Conservation (phyloP, 2,329 filamentous ascomycete genomes). For the Leptosphaerulina australis region DNA sequence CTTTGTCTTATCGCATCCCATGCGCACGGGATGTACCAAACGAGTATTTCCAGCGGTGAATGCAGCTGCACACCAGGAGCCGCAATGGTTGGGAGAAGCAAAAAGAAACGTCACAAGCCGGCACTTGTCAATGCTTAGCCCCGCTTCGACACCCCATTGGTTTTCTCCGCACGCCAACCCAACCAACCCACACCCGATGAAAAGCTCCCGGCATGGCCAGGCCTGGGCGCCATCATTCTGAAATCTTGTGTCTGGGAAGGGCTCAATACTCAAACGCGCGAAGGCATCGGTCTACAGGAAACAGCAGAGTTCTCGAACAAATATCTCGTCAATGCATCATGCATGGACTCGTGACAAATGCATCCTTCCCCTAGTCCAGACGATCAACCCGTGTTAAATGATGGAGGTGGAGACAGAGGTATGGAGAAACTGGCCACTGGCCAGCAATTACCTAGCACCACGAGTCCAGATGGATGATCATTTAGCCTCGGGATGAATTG, state of each 20-base stretch:
- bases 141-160: conserved; percentile 17
- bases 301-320: background rate
- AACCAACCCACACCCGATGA: background rate
- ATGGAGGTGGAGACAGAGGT: conserved; percentile 20
- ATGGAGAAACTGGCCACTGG: conserved; percentile 7
- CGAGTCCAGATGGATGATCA: conserved; percentile 16
- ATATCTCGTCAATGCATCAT: background rate
- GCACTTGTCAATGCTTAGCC: conserved; percentile 25
- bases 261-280: background rate
- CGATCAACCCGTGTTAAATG: conserved; percentile 24
- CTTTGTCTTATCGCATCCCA: background rate
- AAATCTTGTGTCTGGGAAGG: background rate
- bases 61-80: conserved; percentile 4
- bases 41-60: conserved; percentile 1
- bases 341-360: background rate
- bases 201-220: conserved; percentile 11
- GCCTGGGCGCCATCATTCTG: conserved; percentile 9
- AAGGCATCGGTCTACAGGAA: background rate
- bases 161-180: conserved; percentile 8
- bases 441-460: background rate
- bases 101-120: conserved; percentile 14
- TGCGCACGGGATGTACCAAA: background rate
- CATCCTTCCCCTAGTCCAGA: background rate
- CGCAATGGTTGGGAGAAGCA: conserved; percentile 10
- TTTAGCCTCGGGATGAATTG: conserved; percentile 22